phyloP scores from a whole-genome alignment of 2,329 filamentous ascomycete species.

The Chaetomiaceae sp. region DNA sequence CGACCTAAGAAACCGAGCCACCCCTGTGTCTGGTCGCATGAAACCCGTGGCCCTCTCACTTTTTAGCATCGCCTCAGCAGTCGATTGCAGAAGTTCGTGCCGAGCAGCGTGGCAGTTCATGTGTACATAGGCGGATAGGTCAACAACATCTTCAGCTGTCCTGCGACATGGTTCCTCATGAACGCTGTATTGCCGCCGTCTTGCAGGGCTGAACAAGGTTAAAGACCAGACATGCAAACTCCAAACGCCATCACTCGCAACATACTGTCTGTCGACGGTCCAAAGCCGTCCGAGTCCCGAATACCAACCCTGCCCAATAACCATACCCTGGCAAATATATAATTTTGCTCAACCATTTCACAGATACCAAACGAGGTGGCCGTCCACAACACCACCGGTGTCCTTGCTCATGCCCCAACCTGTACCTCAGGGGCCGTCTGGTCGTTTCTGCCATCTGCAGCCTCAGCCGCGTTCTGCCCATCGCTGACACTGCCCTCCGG shows the following conservation, averaged over 20 bases:
- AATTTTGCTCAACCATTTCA: neutral
- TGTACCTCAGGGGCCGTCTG: conserved; percentile 1
- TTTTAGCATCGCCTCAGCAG: too few relatives aligned
- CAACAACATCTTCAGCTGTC: too few relatives aligned
- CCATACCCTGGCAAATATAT: neutral
- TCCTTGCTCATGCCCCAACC: neutral
- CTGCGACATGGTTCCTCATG: neutral
- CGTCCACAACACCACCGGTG: neutral
- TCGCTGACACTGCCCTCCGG: conserved; percentile 2
- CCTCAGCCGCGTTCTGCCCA: conserved; percentile 1
- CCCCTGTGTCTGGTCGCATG: too few relatives aligned
- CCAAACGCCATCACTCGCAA: neutral
- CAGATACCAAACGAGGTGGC: too few relatives aligned
- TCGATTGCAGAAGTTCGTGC: too few relatives aligned
- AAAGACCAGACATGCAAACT: neutral
- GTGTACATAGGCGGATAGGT: too few relatives aligned
- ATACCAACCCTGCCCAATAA: neutral
- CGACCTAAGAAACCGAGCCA: too few relatives aligned
- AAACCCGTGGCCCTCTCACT: too few relatives aligned
- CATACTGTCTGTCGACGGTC: neutral
- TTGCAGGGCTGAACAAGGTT: neutral
- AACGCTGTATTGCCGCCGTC: neutral
- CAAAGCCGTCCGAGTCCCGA: neutral
- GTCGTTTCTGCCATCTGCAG: neutral
- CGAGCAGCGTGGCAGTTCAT: too few relatives aligned